Evolutionary conservation across 1,284 basidiomycete genomes (phyloP), one percentile per base, ranked within the genome.

Genomic region (Puccinia polysora): DNA sequence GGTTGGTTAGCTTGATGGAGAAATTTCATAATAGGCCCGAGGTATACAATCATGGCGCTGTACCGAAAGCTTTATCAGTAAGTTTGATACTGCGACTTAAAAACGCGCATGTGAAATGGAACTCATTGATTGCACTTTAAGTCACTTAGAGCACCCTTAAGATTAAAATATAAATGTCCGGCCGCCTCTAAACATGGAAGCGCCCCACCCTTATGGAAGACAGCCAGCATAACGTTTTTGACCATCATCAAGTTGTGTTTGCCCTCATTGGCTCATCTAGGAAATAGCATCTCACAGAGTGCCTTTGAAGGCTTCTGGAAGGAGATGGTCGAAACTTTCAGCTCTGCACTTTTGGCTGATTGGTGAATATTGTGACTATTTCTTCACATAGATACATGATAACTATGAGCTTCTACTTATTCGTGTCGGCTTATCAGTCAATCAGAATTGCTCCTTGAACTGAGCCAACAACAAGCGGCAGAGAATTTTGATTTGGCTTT

Each of bases 111-210:
- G 32, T 10, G 36, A 6, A 64, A 64, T 50, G 30, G 43, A 14
- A 52, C 20, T 63, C 18, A 36, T 56, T 43, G 23, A 20, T n/a
- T 4, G 36, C 4, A 8, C 40, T 23, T 49, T 0, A 65, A 92
- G 90, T 88, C 91, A 0, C 91, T 90, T 76, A 86, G 89, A 1
- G 87, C 95, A 38, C 92, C 94, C 0, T 87, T 97, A 79, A 92
- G 92, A 79, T 82, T 97, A 74, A 95, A 94, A 80, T 96, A 97
- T 76, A 91, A 93, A 55, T 96, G 94, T 78, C 93, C 94, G 0
- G 82, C 88, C 0, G 84, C 93, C 0, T 91, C 88, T 52, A 91
- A 88, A 78, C 90, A 86, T 77, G 90, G 89, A 0, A 86, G 89
- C 65, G 91, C 91, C 78, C 81, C 80, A n/a, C 90, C 91, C 0